Base-by-base conservation (phyloP, 2,329 filamentous ascomycete species). In the Cladosporium velox region DNA sequence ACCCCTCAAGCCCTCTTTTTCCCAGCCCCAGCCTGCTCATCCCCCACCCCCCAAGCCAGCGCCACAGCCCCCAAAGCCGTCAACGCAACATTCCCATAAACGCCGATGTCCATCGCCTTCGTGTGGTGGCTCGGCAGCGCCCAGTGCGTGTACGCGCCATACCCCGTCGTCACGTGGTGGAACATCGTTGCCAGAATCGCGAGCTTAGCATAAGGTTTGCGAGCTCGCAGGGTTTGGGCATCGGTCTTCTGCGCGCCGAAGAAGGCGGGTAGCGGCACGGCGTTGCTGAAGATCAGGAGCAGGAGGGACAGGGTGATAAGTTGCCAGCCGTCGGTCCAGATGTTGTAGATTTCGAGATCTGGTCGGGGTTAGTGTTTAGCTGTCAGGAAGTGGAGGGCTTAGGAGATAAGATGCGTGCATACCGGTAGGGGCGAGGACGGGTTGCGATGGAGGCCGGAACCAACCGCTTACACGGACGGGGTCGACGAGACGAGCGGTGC, bases 301-400 rank as follows among this genome's bases (percentile, higher is more conserved):
- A 77, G 68, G 8, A 70, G 65, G 18, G 73, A 69, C 41, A 78
- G 70, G 28, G 76, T 71, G 38, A 77, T 64, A 26, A 78, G 75
- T 52, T 73, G 70, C 69, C 72, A 78, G 69, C 72, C 76, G 65
- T 78, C 76, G 64, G 73, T 77, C 64, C 75, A 70, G 65, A 74
- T 74, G 51, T 72, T 78, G 74, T 78, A 78, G 69, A 77, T 68
- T 62, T 78, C 76, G 58, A 78, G 75, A 66, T 78, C 76, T 77
- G 67, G n/a, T n/a, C n/a, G n/a, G n/a, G n/a, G n/a, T n/a, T n/a
- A n/a, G n/a, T n/a, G n/a, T n/a, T n/a, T n/a, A n/a, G n/a, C n/a
- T n/a, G n/a, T n/a, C n/a, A n/a, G n/a, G n/a, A n/a, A n/a, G 15
- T 12, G 47, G n/a, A 2, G 26, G 14, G 8, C 18, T 30, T 30